Evolutionary conservation across 2,329 filamentous ascomycete species (phyloP).

Genomic region (Zymoseptoria tritici): DNA sequence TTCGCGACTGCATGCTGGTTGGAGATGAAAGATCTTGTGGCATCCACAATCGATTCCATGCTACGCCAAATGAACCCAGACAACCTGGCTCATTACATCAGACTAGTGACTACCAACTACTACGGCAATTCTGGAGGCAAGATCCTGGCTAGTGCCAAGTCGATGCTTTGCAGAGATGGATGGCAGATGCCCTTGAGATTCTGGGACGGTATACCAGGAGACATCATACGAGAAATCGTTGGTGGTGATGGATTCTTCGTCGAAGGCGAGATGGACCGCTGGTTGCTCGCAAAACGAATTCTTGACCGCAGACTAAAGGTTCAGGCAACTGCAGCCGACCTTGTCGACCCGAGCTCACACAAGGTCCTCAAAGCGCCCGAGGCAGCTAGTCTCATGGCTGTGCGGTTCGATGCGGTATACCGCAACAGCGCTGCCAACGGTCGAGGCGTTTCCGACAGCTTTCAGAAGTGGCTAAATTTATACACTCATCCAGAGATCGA

Average conservation of each 20-base stretch:
- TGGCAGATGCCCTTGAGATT: constrained; percentile 48
- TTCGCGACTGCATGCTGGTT: constrained; percentile 53
- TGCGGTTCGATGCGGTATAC: constrained; percentile 48
- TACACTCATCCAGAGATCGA: constrained; percentile 50
- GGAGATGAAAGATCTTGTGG: constrained; percentile 50
- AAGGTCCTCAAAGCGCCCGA: constrained; percentile 42
- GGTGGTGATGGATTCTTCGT: constrained; percentile 54
- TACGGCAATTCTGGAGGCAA: constrained; percentile 50
- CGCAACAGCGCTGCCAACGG: constrained; percentile 34
- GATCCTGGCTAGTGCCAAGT: constrained; percentile 50
- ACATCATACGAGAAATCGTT: constrained; percentile 51
- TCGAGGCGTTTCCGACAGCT: constrained; percentile 36
- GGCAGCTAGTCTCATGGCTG: constrained; percentile 42
- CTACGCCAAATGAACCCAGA: constrained; percentile 48
- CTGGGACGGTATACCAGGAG: constrained; percentile 52
- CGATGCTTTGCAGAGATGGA: constrained; percentile 51
- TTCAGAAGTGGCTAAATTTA: constrained; percentile 43
- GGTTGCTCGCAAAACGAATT: constrained; percentile 48
- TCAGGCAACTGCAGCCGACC: constrained; percentile 41
- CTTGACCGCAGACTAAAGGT: constrained; percentile 45
- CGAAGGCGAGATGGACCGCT: constrained; percentile 51
- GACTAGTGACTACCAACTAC: constrained; percentile 48
- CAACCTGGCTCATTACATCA: constrained; percentile 43
- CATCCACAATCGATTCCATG: constrained; percentile 47
- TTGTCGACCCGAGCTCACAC: constrained; percentile 39